These are phyloP conservation scores for Bretschneidera sinensis DNA, from an alignment of 345 rosid genomes.

Conservation along the genomic window DNA sequence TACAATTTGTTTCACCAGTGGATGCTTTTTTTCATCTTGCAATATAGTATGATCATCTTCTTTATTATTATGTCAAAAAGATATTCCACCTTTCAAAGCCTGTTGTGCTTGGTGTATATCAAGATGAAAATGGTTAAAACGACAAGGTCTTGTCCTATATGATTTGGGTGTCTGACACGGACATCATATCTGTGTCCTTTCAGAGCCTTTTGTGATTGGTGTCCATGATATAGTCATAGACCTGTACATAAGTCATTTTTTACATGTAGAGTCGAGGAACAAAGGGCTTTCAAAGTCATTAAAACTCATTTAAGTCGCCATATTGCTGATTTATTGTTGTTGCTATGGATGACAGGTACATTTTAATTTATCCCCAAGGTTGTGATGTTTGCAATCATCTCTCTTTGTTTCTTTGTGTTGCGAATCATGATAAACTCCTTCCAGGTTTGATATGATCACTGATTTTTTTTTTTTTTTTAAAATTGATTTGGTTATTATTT, in stretches of 20 bases:
- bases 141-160: too few relatives aligned
- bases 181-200: neutral
- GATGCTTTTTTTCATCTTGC: too few relatives aligned
- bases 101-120: neutral
- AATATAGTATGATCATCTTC: neutral
- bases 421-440: slow-evolving; percentile 86
- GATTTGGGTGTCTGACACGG: neutral
- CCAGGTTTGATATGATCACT: slow-evolving; percentile 55
- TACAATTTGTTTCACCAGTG: too few relatives aligned
- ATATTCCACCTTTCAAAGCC: neutral
- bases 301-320: too few relatives aligned
- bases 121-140: too few relatives aligned
- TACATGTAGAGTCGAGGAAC: too few relatives aligned
- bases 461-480: slow-evolving; percentile 3
- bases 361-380: slow-evolving; percentile 84
- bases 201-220: too few relatives aligned
- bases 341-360: slow-evolving; percentile 53
- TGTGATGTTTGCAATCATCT: slow-evolving; percentile 93
- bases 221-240: neutral
- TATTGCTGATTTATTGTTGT: neutral
- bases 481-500: neutral
- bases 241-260: too few relatives aligned
- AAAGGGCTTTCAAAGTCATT: too few relatives aligned
- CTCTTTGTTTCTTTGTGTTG: slow-evolving; percentile 86
- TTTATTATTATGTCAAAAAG: too few relatives aligned